These are phyloP conservation scores for Basidioascus undulatus DNA, from an alignment of 768 basidiomycete genomes.

Conservation along the genomic window DNA sequence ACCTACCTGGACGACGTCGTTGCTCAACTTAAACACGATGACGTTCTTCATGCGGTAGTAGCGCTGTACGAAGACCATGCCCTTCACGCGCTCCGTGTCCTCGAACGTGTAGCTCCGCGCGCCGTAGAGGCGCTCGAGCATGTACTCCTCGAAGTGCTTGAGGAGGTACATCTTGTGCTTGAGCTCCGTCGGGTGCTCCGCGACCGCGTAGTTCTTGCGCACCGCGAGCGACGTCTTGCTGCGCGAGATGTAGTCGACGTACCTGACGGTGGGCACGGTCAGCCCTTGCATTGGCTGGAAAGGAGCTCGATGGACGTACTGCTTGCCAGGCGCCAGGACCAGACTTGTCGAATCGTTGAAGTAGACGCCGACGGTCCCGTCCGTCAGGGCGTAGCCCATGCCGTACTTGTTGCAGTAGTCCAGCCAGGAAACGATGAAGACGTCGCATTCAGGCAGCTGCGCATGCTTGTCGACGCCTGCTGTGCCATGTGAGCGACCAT, in stretches of 20 bases:
- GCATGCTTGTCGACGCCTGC: conserved; percentile 19
- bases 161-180: conserved; percentile 77
- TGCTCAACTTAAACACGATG: conserved; percentile 86
- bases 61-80: conserved; percentile 89
- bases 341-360: conserved; percentile 87
- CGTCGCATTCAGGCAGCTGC: conserved; percentile 32
- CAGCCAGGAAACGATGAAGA: conserved; percentile 96
- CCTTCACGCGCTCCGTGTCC: conserved; percentile 39
- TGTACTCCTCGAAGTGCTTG: conserved; percentile 82
- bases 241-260: conserved; percentile 68
- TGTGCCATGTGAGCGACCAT: not conserved
- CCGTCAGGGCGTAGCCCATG: conserved; percentile 95
- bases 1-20: conserved; percentile 72
- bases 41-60: conserved; percentile 92
- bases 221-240: conserved; percentile 38
- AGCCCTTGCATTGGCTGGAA: conserved; percentile 1
- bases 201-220: conserved; percentile 41
- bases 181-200: conserved; percentile 52
- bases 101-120: conserved; percentile 63
- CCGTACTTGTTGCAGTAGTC: conserved; percentile 99
- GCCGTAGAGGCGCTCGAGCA: conserved; percentile 68
- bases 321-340: conserved; percentile 61
- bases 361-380: conserved; percentile 81
- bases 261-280: conserved; percentile 24
- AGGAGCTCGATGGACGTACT: conserved; percentile 29